Base-by-base conservation (phyloP, 2,329 filamentous ascomycete species). In the Plectosphaerella plurivora region DNA sequence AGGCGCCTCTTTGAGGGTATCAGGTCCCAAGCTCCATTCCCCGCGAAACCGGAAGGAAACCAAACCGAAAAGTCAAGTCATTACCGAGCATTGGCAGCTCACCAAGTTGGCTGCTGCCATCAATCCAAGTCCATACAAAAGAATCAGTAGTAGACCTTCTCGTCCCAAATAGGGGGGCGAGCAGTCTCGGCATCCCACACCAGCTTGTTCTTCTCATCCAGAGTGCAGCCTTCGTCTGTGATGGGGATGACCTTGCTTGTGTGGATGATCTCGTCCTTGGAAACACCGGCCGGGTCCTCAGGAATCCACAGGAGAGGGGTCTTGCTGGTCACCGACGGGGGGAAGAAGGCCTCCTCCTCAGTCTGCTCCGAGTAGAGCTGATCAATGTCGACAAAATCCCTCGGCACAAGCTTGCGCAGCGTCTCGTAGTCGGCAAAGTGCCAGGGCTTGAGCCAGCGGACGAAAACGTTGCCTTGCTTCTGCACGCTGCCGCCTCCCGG, bases 281-380 rank as follows among this genome's bases (percentile, higher is more conserved):
- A 90, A 42, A 96, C 81, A 10, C 90, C 88, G 22, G 84, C 81
- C 1, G 78, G 71, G 62, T 96, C 91, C 53, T 82, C 77, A 0
- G 91, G 90, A 51, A 96, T 88, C 91, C 91, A 96, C n/a, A 96
- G 75, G 28, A 90, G 72, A 2, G 89, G 88, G 1, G 81, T 69
- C 59, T 77, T 59, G 55, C 82, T 76, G 22, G 68, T 80, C 63
- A 93, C 78, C 0, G 87, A 79, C 0, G 91, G 89, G 56, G 91
- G 85, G 68, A 81, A 82, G 70, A 90, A 93, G 0, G 89, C 91
- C 48, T 88, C 78, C 11, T 76, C 73, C 64, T 87, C 82, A 2
- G 82, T 73, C 49, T 85, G 77, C 0, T 77, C 73, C 0, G 81
- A 65, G 65, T 94, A 92, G 1, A 78, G 64, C 51, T 83, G 78